phyloP scores from a whole-genome alignment of 495 filamentous ascomycete species.

The Tuber aestivum region DNA sequence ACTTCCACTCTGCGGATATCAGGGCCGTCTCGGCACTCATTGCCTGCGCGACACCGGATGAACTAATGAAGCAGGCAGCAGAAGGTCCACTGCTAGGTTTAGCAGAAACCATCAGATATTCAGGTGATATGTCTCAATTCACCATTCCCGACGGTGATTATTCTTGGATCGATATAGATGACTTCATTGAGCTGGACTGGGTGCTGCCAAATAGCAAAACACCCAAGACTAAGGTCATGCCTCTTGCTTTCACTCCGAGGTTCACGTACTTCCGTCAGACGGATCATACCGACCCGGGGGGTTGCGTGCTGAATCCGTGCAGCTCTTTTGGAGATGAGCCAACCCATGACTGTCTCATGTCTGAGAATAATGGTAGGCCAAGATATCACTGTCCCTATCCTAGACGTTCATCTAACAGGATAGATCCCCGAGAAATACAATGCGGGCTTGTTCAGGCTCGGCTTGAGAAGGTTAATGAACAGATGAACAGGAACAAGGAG shows the following conservation, averaged over 20 bases:
- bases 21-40: slow-evolving; percentile 90
- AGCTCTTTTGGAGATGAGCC: slow-evolving; percentile 88
- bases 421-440: slow-evolving; percentile 81
- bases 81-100: slow-evolving; percentile 44
- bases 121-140: slow-evolving; percentile 78
- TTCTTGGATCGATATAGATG: slow-evolving; percentile 98
- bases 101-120: slow-evolving; percentile 43
- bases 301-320: slow-evolving; percentile 49
- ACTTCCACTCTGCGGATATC: slow-evolving; percentile 86
- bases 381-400: neutral
- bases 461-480: slow-evolving; percentile 67
- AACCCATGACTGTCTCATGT: slow-evolving; percentile 93
- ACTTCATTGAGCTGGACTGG: slow-evolving; percentile 97
- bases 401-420: slow-evolving; percentile 4
- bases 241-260: slow-evolving; percentile 81
- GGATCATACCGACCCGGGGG: slow-evolving; percentile 67
- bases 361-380: slow-evolving; percentile 60
- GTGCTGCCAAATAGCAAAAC: slow-evolving; percentile 84
- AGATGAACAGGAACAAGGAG: slow-evolving; percentile 63
- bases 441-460: slow-evolving; percentile 75
- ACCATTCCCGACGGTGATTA: slow-evolving; percentile 90
- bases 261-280: slow-evolving; percentile 98
- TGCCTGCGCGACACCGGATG: slow-evolving; percentile 65
- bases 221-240: slow-evolving; percentile 87
- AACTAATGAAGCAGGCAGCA: slow-evolving; percentile 63